Evolutionary conservation across 768 basidiomycete species (phyloP), one percentile per base, ranked within the genome.

Genomic region (Botryobasidium botryosum): DNA sequence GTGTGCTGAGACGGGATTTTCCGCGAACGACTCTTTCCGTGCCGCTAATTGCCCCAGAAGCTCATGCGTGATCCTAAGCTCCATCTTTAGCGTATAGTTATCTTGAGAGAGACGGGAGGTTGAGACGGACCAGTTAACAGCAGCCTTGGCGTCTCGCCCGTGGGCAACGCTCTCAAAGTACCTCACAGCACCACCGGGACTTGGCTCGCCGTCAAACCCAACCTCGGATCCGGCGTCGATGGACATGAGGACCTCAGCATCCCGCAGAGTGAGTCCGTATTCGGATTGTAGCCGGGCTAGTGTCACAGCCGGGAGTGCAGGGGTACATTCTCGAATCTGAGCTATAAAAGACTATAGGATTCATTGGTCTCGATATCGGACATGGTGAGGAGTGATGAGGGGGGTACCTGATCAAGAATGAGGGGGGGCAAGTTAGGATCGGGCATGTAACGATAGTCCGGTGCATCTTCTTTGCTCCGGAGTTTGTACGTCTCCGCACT

Each of bases 371-470:
- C 13, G 1, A 6, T 18, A 40, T 15, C 25, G 31, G 29, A 26
- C 41, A 36, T 48, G 21, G 50, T 39, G 7, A 3, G 13, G 13
- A 21, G 4, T 20, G 6, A 28, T 20, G 27, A 48, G 27, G 29
- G 18, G 45, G 43, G 5, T 10, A 50, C 52, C 5, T 47, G 39
- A 15, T 44, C 23, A 24, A 57, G n/a, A n/a, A 73, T 55, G 4
- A 96, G 62, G 0, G 77, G 71, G 1, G 88, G 87, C 1, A 97
- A 62, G 58, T 97, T 96, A 0, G 87, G 78, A 58, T 99, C 94
- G 0, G 94, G 94, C 86, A 99, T 92, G 63, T 96, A 97, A 15
- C 84, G 73, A 59, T 97, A 99, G 59, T 99, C 94, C 1, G 84
- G 87, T 0, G 88, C 80, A 52, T 90, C 83, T 54, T 94, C 94